These are phyloP conservation scores for Canna indica DNA, from an alignment of 176 grass and related monocot species.

Conservation along the genomic window DNA sequence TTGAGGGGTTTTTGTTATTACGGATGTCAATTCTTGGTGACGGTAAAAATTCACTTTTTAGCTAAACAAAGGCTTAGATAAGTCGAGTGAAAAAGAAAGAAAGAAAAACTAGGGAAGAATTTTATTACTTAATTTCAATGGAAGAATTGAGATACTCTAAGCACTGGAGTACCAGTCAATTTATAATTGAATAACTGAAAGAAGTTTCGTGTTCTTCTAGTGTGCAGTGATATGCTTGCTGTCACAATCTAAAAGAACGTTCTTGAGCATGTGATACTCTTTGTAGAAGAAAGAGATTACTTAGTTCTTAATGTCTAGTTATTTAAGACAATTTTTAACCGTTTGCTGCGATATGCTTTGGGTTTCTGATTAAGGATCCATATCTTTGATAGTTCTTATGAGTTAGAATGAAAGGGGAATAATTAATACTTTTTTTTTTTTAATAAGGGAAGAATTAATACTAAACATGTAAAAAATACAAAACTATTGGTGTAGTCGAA, in stretches of 20 bases:
- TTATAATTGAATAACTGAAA: not conserved
- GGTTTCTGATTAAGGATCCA: too few species aligned
- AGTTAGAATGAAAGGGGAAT: too few species aligned
- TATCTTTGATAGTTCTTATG: too few species aligned
- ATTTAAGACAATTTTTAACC: too few species aligned
- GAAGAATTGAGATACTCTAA: not conserved
- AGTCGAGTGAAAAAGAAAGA: not conserved
- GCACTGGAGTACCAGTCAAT: not conserved
- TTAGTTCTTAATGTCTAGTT: too few species aligned
- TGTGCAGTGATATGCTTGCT: not conserved
- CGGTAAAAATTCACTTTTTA: not conserved
- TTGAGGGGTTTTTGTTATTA: too few species aligned
- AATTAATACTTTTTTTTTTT: too few species aligned
- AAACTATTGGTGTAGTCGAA: too few species aligned
- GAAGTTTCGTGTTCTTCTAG: not conserved
- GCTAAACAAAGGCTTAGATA: not conserved
- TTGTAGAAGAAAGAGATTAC: not conserved
- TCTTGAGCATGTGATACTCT: not conserved
- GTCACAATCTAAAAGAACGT: not conserved
- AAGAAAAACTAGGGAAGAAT: not conserved
- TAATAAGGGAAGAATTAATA: too few species aligned
- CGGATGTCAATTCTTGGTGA: too few species aligned
- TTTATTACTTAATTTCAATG: not conserved
- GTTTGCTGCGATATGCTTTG: too few species aligned
- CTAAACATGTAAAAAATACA: too few species aligned